Conservation (phyloP, 1,139 yeast genomes). For the Scheffersomyces stambukii region DNA sequence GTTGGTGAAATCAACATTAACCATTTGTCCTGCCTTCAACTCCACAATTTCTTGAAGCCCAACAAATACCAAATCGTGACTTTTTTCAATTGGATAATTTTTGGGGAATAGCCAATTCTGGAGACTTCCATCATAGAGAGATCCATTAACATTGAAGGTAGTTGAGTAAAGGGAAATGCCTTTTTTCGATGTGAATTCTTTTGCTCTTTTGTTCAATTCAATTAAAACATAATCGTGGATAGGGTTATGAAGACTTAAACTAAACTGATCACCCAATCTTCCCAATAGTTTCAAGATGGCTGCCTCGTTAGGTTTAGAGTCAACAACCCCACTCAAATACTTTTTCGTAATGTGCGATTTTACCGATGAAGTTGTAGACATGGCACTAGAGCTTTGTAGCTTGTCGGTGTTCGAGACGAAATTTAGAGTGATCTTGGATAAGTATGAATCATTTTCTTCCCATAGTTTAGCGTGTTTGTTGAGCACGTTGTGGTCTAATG, state of each 20-base stretch:
- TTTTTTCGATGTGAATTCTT: slow-evolving; percentile 47
- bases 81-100: slow-evolving; percentile 10
- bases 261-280: slow-evolving; percentile 42
- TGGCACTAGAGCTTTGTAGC: slow-evolving; percentile 27
- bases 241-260: slow-evolving; percentile 58
- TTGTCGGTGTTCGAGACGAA: slow-evolving; percentile 32
- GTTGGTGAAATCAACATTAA: slow-evolving; percentile 71
- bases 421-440: slow-evolving; percentile 41
- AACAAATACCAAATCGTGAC: slow-evolving; percentile 68
- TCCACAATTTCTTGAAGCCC: slow-evolving; percentile 95
- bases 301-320: slow-evolving; percentile 37
- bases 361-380: slow-evolving; percentile 32
- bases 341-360: slow-evolving; percentile 46
- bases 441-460: slow-evolving; percentile 53
- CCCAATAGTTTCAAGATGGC: slow-evolving; percentile 50
- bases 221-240: slow-evolving; percentile 63
- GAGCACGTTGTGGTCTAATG: slow-evolving; percentile 37
- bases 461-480: slow-evolving; percentile 55
- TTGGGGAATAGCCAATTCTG: slow-evolving; percentile 56
- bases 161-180: slow-evolving; percentile 57
- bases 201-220: slow-evolving; percentile 45
- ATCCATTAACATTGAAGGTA: slow-evolving; percentile 71
- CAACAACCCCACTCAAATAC: slow-evolving; percentile 40
- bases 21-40: slow-evolving; percentile 84
- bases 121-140: slow-evolving; percentile 48